Conservation (phyloP, 1,284 basidiomycete species). For the Ceratobasidium sp. region DNA sequence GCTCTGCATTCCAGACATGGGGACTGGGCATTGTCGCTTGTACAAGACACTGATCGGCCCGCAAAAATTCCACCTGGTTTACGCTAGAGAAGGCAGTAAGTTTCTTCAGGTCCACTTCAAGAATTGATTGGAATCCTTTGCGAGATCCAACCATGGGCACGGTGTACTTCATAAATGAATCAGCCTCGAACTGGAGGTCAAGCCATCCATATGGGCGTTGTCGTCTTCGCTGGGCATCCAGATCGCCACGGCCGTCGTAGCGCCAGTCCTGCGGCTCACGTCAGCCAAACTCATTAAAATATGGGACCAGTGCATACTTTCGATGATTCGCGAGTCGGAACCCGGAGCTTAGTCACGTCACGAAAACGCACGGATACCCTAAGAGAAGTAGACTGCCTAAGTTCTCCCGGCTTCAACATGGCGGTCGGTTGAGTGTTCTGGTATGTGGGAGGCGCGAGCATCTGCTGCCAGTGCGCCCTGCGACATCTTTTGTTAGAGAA, state of each 20-base stretch:
- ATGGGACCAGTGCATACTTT: conserved; percentile 66
- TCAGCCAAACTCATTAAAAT: not conserved
- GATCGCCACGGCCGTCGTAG: conserved; percentile 75
- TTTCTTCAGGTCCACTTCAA: conserved; percentile 87
- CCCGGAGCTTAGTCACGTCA: conserved; percentile 79
- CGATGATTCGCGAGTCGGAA: conserved; percentile 90
- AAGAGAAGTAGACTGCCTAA: conserved; percentile 83
- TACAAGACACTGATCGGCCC: conserved; percentile 74
- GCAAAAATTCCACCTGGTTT: conserved; percentile 84
- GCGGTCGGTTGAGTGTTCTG: conserved; percentile 72
- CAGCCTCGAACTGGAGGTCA: conserved; percentile 80
- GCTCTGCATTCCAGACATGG: conserved; percentile 66
- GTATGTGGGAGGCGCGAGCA: conserved; percentile 87
- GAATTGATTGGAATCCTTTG: conserved; percentile 80
- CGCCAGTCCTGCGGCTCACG: conserved; percentile 76
- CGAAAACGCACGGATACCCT: conserved; percentile 84
- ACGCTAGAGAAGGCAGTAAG: conserved; percentile 85
- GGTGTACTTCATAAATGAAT: conserved; percentile 85
- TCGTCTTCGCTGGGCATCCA: conserved; percentile 64
- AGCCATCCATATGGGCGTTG: conserved; percentile 77
- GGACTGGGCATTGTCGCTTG: conserved; percentile 60
- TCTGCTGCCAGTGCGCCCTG: conserved; percentile 80
- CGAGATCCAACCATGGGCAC: conserved; percentile 83
- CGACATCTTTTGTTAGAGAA: conserved; percentile 5
- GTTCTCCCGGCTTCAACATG: conserved; percentile 78